Base-by-base conservation (phyloP, 2,329 filamentous ascomycete genomes). In the Karstenula rhodostoma region DNA sequence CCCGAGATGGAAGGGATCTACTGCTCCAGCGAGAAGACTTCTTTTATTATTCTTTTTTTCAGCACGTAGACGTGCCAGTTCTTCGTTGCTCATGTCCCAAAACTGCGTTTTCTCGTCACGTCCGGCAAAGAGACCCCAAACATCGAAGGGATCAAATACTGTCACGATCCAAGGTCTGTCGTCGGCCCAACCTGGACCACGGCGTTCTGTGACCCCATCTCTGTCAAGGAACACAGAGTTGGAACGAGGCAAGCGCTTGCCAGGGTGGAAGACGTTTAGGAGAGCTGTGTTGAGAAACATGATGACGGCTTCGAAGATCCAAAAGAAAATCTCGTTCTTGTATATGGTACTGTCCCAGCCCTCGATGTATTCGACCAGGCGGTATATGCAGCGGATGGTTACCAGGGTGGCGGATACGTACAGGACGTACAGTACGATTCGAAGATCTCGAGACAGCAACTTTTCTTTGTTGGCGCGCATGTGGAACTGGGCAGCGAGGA, bases 261-360 rank as follows among this genome's bases (percentile, higher is more conserved):
- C 83, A 0, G 84, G 84, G 57, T 85, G 84, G 49, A 79, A 84
- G 22, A 83, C 57, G 60, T 85, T 85, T n/a, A 86, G 73, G 54
- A 86, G 64, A 4, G 79, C 76, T 13, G 81, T 83, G 62, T 85
- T 85, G 51, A 79, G 62, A 19, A 84, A 81, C 80, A 87, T 85
- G 54, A 85, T 79, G 2, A 75, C 69, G 4, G 78, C 80, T 64
- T 87, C 85, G 59, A 87, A 85, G 33, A 86, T 74, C 80, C 82
- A 87, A 61, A 86, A 84, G 63, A 82, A 84, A 67, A 79, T 80
- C 58, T 87, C 84, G 51, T 83, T 78, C 44, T 76, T 77, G 55
- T 80, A 70, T 58, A 78, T 63, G 1, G 58, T 64, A 51, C 74
- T 73, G 59, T 76, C 69, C 70, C 78, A 76, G 19, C 73, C 76